Evolutionary conservation across 768 basidiomycete species (phyloP).

Genomic region (Naganishia friedmannii): DNA sequence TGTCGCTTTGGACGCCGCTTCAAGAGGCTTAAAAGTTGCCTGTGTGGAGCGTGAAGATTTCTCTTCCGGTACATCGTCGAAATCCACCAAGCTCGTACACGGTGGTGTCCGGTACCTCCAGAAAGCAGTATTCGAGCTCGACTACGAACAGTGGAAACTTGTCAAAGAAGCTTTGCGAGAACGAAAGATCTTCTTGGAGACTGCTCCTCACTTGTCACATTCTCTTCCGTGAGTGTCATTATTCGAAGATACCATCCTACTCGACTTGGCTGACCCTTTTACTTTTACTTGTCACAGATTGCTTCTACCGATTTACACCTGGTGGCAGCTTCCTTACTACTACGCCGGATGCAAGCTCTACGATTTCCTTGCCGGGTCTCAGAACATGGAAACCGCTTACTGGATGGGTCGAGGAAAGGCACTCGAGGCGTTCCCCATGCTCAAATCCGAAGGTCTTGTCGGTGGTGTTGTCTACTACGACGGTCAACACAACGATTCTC

Average conservation of each 20-base stretch:
- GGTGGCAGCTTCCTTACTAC: slow-evolving; percentile 97
- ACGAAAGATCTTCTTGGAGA: slow-evolving; percentile 87
- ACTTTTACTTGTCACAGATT: slow-evolving; percentile 60
- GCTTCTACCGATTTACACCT: slow-evolving; percentile 95
- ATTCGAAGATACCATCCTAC: not conserved
- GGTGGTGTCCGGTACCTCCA: slow-evolving; percentile 97
- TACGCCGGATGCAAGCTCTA: slow-evolving; percentile 94
- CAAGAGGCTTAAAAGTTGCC: slow-evolving; percentile 84
- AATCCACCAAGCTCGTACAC: slow-evolving; percentile 97
- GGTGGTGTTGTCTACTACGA: slow-evolving; percentile 97
- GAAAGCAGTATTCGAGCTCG: slow-evolving; percentile 90
- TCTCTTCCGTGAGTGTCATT: slow-evolving; percentile 68
- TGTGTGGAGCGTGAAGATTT: slow-evolving; percentile 93
- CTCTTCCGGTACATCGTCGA: slow-evolving; percentile 89
- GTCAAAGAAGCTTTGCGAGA: slow-evolving; percentile 93
- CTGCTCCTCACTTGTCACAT: slow-evolving; percentile 83
- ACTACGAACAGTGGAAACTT: slow-evolving; percentile 74
- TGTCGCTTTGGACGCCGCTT: slow-evolving; percentile 92
- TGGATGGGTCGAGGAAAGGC: slow-evolving; percentile 93
- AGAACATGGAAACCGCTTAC: slow-evolving; percentile 95
- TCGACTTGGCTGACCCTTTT: not conserved
- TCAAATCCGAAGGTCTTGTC: slow-evolving; percentile 85
- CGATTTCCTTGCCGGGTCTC: slow-evolving; percentile 87
- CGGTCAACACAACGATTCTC: slow-evolving; percentile 96
- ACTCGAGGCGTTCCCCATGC: slow-evolving; percentile 91